These are phyloP conservation scores for Phytophthora palmivora DNA, from an alignment of 352 stramenopile genomes.

Conservation along the genomic window DNA sequence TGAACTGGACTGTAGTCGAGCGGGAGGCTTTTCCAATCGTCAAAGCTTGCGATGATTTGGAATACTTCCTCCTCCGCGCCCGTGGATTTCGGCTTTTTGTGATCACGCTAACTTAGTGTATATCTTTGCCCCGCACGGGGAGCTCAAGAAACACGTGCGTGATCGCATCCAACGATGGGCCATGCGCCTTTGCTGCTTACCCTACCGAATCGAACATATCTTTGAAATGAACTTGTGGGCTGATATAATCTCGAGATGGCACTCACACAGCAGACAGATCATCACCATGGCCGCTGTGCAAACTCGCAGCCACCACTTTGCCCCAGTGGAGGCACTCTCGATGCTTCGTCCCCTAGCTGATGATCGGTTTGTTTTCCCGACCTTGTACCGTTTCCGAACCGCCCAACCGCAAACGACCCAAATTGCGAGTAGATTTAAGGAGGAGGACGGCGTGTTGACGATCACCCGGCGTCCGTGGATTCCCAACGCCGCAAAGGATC, in stretches of 20 bases:
- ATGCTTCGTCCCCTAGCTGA: neutral
- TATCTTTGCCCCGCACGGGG: no score
- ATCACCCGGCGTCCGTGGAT: neutral
- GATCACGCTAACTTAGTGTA: no score
- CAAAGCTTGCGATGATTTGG: neutral
- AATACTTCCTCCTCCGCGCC: neutral
- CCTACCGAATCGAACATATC: neutral
- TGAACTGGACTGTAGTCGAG: neutral
- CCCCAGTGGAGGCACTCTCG: neutral
- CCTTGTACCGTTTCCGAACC: no score
- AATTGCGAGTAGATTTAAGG: neutral
- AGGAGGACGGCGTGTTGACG: neutral
- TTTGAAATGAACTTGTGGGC: neutral
- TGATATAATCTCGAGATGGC: neutral
- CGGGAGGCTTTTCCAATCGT: neutral
- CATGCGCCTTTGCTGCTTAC: neutral
- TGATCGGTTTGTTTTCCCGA: neutral
- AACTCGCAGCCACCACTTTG: neutral
- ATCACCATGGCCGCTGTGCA: neutral
- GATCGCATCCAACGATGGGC: no score
- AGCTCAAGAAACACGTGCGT: no score
- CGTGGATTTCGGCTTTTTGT: neutral
- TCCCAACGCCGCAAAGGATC: neutral
- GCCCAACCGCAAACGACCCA: no score
- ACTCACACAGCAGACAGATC: neutral